These are phyloP conservation scores for Amphibolis antarctica DNA, from an alignment of 106 monocot genomes.

Conservation along the genomic window DNA sequence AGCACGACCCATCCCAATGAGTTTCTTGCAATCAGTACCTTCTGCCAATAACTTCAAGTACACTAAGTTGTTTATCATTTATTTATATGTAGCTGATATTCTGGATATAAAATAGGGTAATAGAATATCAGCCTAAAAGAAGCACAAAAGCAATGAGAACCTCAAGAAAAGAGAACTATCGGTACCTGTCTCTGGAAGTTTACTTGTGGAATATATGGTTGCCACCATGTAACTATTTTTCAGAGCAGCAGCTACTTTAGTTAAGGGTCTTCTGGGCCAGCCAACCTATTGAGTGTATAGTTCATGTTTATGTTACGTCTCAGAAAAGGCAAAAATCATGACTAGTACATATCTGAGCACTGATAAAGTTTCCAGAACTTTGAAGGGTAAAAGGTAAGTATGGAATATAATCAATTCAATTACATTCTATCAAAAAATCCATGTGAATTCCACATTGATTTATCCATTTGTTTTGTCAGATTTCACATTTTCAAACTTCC, in stretches of 20 bases:
- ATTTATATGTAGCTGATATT: constrained; percentile 16
- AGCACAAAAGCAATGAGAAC: background rate
- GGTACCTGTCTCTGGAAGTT: constrained; percentile 44
- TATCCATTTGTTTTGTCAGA: no score
- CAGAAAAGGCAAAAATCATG: background rate
- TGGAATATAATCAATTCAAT: no score
- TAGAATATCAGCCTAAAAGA: constrained; percentile 2
- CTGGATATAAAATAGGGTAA: constrained; percentile 1
- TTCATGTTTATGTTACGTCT: background rate
- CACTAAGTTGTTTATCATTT: constrained; percentile 55
- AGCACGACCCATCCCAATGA: constrained; percentile 97
- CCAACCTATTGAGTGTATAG: constrained; percentile 52
- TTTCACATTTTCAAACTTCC: no score
- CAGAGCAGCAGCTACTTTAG: constrained; percentile 75
- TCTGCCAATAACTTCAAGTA: constrained; percentile 81
- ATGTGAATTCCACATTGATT: no score
- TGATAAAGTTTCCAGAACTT: background rate
- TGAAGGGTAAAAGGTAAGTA: background rate
- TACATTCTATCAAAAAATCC: no score
- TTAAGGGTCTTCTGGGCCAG: constrained; percentile 84
- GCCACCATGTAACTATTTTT: constrained; percentile 96
- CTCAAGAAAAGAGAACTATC: background rate
- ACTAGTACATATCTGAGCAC: background rate
- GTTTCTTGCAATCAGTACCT: constrained; percentile 55
- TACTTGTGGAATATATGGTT: constrained; percentile 61